Evolutionary conservation across 257 asterid genomes (phyloP), one percentile per base, ranked within the genome.

Genomic region (Solanum habrochaites): DNA sequence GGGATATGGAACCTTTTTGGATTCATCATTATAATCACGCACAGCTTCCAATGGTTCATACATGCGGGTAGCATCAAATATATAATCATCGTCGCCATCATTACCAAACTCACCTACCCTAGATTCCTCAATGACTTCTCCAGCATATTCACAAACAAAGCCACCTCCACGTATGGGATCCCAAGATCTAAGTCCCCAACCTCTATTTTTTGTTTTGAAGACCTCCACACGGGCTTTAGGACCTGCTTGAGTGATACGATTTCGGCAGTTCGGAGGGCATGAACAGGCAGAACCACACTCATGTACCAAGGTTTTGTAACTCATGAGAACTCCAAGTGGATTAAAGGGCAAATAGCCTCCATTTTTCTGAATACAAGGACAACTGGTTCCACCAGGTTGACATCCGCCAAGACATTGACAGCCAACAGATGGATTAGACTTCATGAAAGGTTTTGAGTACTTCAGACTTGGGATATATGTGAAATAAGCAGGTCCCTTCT

Each of bases 141-240:
- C 99, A 0, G 97, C 98, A 92, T 95, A 97, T 92, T 97, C 98
- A 77, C 98, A 97, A 49, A 97, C 90, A 89, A 94, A 97, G 58
- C 94, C 90, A 66, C 99, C 99, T 15, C 93, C 91, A 20, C 98
- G 97, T 37, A 97, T 95, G 31, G 98, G 94, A 87, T 97, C 99
- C 98, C 97, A 97, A 5, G 99, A 97, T 89, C 99, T 93, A 85
- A 97, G 98, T 62, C 99, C 99, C 99, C 99, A 97, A 31, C 99
- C 99, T 89, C 91, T 88, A 88, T 92, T 91, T 89, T 90, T 93
- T 60, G 99, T 97, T 91, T 92, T 97, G 66, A 97, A 97, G 89
- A 97, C 98, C 91, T 97, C 99, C 37, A 95, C 78, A 75, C 90
- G 95, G 69, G 87, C 90, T 87, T 92, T 97, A 58, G 93, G 69